Evolutionary conservation across 192 early-diverging fungal genomes (phyloP).

Genomic region (Entrophospora sp.): DNA sequence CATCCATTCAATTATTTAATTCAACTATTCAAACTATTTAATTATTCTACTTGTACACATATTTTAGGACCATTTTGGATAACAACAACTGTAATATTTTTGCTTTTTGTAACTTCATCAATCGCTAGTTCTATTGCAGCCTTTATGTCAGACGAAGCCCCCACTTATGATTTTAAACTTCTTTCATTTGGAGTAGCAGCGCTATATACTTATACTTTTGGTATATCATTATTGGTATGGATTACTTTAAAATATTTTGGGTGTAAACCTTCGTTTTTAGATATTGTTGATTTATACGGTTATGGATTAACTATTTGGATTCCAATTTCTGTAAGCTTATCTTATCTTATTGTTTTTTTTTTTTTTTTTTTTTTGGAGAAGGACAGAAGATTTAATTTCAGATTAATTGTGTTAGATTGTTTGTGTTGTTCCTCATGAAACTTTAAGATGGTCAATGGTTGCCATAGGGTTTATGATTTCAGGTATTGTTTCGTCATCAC

Average conservation of each 20-base stretch:
- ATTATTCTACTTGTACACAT: background rate
- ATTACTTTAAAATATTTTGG: slow-evolving; percentile 77
- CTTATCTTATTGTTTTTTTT: background rate
- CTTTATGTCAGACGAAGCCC: slow-evolving; percentile 42
- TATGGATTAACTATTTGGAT: slow-evolving; percentile 92
- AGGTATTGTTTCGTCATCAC: slow-evolving; percentile 31
- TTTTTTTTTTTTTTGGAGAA: background rate
- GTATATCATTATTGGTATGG: slow-evolving; percentile 68
- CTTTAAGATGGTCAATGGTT: slow-evolving; percentile 77
- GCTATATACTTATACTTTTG: slow-evolving; percentile 75
- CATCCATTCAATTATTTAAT: background rate
- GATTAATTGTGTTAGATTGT: slow-evolving; percentile 41
- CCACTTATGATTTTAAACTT: slow-evolving; percentile 71
- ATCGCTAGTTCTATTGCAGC: slow-evolving; percentile 78
- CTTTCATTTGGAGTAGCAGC: slow-evolving; percentile 73
- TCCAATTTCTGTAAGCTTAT: slow-evolving; percentile 63
- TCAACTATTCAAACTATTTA: slow-evolving; percentile 3
- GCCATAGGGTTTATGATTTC: slow-evolving; percentile 65
- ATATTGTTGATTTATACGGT: slow-evolving; percentile 81
- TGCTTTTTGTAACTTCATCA: slow-evolving; percentile 89
- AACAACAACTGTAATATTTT: slow-evolving; percentile 89
- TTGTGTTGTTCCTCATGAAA: slow-evolving; percentile 73
- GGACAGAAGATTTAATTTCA: background rate
- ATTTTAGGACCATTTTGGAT: slow-evolving; percentile 93
- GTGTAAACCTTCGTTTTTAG: slow-evolving; percentile 72